These are phyloP conservation scores for Pseudopyricularia javanii DNA, from an alignment of 2,329 filamentous ascomycete species.

Conservation along the genomic window DNA sequence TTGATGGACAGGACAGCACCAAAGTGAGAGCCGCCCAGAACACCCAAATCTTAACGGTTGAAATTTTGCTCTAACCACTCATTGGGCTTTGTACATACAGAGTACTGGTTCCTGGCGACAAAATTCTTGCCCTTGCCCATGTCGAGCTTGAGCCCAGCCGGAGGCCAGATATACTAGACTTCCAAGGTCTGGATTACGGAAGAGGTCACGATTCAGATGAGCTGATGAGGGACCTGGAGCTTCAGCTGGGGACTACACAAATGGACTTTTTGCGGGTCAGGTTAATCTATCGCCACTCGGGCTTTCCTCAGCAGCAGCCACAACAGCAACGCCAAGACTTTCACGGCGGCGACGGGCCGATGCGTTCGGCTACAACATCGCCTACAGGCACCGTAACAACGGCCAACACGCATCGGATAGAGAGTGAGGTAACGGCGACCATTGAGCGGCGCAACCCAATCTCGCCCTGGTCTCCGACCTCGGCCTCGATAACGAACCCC, in stretches of 20 bases:
- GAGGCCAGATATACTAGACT: slow-evolving; percentile 9
- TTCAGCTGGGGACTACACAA: slow-evolving; percentile 35
- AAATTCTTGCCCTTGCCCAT: slow-evolving; percentile 33
- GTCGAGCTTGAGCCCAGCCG: slow-evolving; percentile 20
- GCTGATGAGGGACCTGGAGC: slow-evolving; percentile 46
- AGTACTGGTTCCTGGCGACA: neutral
- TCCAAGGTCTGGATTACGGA: slow-evolving; percentile 8
- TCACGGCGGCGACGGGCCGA: neutral
- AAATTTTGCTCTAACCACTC: neutral
- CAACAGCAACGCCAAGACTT: neutral
- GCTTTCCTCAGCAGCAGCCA: slow-evolving; percentile 26
- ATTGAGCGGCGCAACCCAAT: slow-evolving; percentile 33
- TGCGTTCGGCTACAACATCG: neutral
- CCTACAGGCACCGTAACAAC: slow-evolving; percentile 3
- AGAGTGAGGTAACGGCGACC: slow-evolving; percentile 38
- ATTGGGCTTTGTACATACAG: neutral
- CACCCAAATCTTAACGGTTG: neutral
- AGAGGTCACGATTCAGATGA: slow-evolving; percentile 32
- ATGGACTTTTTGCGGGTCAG: slow-evolving; percentile 38
- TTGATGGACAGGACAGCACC: slow-evolving; percentile 30
- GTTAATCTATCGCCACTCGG: slow-evolving; percentile 43
- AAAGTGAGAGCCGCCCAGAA: slow-evolving; percentile 16
- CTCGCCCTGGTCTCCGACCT: slow-evolving; percentile 39
- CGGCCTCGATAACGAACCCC: slow-evolving; percentile 25
- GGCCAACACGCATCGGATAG: slow-evolving; percentile 20